These are phyloP conservation scores for Colletotrichum sp. DNA, from an alignment of 2,329 filamentous ascomycete species.

Conservation along the genomic window DNA sequence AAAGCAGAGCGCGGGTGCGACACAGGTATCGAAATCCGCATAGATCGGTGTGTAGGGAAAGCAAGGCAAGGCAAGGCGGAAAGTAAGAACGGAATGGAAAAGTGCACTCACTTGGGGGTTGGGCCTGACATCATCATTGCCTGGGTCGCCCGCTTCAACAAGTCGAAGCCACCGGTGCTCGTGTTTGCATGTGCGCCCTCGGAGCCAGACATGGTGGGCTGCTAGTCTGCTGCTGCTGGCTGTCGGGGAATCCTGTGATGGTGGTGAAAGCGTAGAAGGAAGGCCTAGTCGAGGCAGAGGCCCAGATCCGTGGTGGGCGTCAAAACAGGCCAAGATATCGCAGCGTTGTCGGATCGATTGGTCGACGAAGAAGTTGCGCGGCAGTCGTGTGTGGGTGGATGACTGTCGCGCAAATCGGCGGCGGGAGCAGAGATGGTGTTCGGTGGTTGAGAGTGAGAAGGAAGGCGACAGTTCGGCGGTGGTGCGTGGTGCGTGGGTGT, in stretches of 20 bases:
- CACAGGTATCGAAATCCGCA: neutral
- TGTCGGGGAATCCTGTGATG: neutral
- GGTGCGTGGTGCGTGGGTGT: slow-evolving; percentile 13
- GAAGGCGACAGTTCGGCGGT: neutral
- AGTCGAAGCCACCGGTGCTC: slow-evolving; percentile 56
- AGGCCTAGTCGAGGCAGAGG: slow-evolving; percentile 23
- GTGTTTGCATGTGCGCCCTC: slow-evolving; percentile 45
- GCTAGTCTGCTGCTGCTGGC: slow-evolving; percentile 30
- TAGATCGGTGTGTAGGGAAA: neutral
- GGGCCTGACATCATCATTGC: slow-evolving; percentile 65
- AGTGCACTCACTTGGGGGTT: slow-evolving; percentile 17
- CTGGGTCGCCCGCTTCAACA: slow-evolving; percentile 65
- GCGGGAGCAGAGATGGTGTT: neutral
- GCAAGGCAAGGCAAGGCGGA: slow-evolving; percentile 23
- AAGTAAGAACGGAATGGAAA: slow-evolving; percentile 16
- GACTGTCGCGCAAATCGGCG: neutral
- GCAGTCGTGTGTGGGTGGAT: neutral
- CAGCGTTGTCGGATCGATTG: neutral
- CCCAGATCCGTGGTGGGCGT: slow-evolving; percentile 9
- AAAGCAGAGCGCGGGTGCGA: neutral
- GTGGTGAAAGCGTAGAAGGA: neutral
- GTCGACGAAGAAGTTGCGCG: neutral
- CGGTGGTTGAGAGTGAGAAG: neutral
- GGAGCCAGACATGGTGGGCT: slow-evolving; percentile 52
- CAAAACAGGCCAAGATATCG: slow-evolving; percentile 19